Evolutionary conservation across 108 stramenopile species (phyloP).

Genomic region (Schizochytrium sp.): DNA sequence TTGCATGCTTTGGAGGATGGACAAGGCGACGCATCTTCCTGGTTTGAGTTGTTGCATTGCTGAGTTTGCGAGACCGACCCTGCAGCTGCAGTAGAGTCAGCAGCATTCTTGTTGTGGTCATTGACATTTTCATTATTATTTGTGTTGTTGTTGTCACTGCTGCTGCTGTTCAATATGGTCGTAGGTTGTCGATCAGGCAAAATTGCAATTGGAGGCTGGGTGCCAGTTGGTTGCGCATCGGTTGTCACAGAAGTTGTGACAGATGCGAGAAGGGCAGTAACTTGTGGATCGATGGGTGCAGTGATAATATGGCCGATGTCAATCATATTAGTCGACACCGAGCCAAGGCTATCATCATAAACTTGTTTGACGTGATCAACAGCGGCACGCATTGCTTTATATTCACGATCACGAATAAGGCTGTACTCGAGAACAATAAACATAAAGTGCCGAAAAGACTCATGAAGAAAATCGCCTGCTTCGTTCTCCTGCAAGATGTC

Average conservation of each 20-base stretch:
- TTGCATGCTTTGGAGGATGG: too few relatives aligned
- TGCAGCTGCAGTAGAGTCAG: too few relatives aligned
- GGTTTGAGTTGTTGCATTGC: too few relatives aligned
- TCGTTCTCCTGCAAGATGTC: not conserved
- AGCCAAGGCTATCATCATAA: not conserved
- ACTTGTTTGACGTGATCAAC: conserved; percentile 26
- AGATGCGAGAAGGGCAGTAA: not conserved
- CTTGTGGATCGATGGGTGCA: conserved; percentile 5
- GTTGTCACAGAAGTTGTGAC: conserved; percentile 2
- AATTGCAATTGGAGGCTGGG: not conserved
- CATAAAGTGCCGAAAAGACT: conserved; percentile 53
- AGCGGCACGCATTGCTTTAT: not conserved
- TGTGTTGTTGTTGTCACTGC: too few relatives aligned
- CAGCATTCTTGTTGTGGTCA: not conserved
- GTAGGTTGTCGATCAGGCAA: too few relatives aligned
- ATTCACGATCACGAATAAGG: conserved; percentile 12
- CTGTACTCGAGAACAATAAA: conserved; percentile 49
- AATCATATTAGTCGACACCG: not conserved
- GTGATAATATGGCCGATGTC: conserved; percentile 17
- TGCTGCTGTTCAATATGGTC: too few relatives aligned
- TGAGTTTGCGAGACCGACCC: too few relatives aligned
- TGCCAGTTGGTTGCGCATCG: not conserved
- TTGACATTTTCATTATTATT: not conserved
- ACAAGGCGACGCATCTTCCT: too few relatives aligned
- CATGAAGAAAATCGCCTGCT: conserved; percentile 20